phyloP scores from a whole-genome alignment of 192 early-diverging fungal genomes.

The Coemansia biformis region DNA sequence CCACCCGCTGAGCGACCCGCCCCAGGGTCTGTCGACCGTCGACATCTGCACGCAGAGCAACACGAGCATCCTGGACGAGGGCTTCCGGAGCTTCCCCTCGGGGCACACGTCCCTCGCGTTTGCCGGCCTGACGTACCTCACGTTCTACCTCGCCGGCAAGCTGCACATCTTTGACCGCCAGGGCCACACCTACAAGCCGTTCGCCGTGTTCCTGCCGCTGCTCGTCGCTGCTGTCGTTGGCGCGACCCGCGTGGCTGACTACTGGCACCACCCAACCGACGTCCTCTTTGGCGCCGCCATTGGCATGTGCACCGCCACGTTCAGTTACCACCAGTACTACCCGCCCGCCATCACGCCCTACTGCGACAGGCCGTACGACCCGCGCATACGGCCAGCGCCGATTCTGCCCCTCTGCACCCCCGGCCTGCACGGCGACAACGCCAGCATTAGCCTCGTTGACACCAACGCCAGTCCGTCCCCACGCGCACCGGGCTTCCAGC shows the following conservation, averaged over 20 bases:
- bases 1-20: slow-evolving; percentile 42
- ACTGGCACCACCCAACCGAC: slow-evolving; percentile 61
- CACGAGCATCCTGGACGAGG: slow-evolving; percentile 58
- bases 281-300: slow-evolving; percentile 54
- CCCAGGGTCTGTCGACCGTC: slow-evolving; percentile 56
- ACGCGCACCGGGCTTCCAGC: not conserved
- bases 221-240: slow-evolving; percentile 51
- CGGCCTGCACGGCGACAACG: not conserved
- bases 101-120: slow-evolving; percentile 81
- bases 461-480: slow-evolving; percentile 5
- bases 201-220: slow-evolving; percentile 51
- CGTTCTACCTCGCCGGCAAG: slow-evolving; percentile 66
- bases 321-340: slow-evolving; percentile 46
- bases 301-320: not conserved
- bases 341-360: slow-evolving; percentile 17
- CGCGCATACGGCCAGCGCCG: slow-evolving; percentile 23
- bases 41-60: slow-evolving; percentile 58
- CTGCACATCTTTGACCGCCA: slow-evolving; percentile 60
- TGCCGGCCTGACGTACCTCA: slow-evolving; percentile 64
- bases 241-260: slow-evolving; percentile 58
- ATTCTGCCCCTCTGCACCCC: slow-evolving; percentile 17
- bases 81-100: slow-evolving; percentile 79
- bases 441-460: slow-evolving; percentile 11
- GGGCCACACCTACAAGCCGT: slow-evolving; percentile 54
- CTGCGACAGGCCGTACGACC: slow-evolving; percentile 28